Base-by-base conservation (phyloP, 129 eudicot genomes). In the Silybum marianum region DNA sequence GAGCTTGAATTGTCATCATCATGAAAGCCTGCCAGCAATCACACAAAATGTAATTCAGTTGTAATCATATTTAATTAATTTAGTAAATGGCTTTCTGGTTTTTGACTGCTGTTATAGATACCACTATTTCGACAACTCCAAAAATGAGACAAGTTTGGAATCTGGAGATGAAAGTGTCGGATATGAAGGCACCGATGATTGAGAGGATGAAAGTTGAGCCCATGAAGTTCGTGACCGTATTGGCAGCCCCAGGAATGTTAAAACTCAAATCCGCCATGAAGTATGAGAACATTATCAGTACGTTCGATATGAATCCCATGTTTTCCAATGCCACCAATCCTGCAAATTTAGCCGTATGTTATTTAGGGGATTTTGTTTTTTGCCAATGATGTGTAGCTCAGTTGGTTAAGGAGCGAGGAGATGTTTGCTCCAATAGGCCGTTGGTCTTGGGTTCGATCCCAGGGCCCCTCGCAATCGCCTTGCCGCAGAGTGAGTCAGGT, bases 1-100 rank as follows among this genome's bases (percentile, higher is more conserved):
- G 88, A 25, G 97, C 97, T 90, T 93, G 97, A 36, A 93, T 80
- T 42, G 95, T 87, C 89, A 93, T 87, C 82, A 93, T 30, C 19
- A 54, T 30, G 40, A 82, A 75, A 38, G 84, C 93, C 97, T 90
- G 75, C 76, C 75, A 81, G 75, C 51, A 34, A 70, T 70, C 71
- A 46, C 30, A 6, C 1, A 81, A 62, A 19, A 62, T 30, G 36
- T 39, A 74, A 71, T 28, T 66, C 32, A 32, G 14, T 25, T 6
- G 14, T 34, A 14, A 54, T 38, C 22, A 24, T 48, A 48, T 25
- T n/a, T 54, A 19, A 39, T n/a, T 54, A 19, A 39, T 39, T 9
- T 80, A 54, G 38, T 13, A 28, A 16, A 46, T 44, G 18, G 7
- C 14, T 71, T 71, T 16, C 19, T 14, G 22, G 2, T 18, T 54